Evolutionary conservation across 352 stramenopile genomes (phyloP), one percentile per base, ranked within the genome.

Genomic region (Globisporangium carolinianum): DNA sequence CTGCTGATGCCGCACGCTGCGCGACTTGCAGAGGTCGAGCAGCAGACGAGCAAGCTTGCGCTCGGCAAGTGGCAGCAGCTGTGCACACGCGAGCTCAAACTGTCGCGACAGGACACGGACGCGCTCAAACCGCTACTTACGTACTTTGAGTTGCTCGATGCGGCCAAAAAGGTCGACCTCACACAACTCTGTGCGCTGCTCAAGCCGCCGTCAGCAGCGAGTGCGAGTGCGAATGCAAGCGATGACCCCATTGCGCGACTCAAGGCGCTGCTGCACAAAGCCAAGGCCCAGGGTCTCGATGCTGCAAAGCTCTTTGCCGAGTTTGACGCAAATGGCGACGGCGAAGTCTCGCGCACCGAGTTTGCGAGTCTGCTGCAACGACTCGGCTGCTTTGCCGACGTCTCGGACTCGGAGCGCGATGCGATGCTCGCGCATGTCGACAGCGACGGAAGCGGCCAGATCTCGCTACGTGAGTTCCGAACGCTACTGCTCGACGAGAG

Each of bases 281-380:
- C 76, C 8, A 69, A 71, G 37, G 55, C 58, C 1, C 59, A 80
- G 61, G 79, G 79, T 1, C 61, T 84, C 14, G 65, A 86, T 43
- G n/a, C 83, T 2, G 57, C 64, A 12, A 63, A 62, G 42, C 78
- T 75, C 32, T 89, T 89, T 66, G 47, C 50, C 1, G 81, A 94
- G 56, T 94, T 94, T 62, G 83, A 94, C 60, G 69, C 68, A 0
- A 66, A 94, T 57, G 63, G 66, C 3, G 79, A 80, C 15, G 79
- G 81, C 1, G 60, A 79, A 51, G 69, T 94, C 38, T 83, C 79
- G 0, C 60, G 66, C 15, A 51, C 51, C 0, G 86, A 94, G 60
- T 72, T 96, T 5, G 71, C 73, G 18, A 42, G 42, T 5, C 75
- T 75, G 4, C 54, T 96, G 8, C 48, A 66, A 6, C 66, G 71